Conservation (phyloP, 176 grass and related monocot species). For the Rhynchospora pubera region DNA sequence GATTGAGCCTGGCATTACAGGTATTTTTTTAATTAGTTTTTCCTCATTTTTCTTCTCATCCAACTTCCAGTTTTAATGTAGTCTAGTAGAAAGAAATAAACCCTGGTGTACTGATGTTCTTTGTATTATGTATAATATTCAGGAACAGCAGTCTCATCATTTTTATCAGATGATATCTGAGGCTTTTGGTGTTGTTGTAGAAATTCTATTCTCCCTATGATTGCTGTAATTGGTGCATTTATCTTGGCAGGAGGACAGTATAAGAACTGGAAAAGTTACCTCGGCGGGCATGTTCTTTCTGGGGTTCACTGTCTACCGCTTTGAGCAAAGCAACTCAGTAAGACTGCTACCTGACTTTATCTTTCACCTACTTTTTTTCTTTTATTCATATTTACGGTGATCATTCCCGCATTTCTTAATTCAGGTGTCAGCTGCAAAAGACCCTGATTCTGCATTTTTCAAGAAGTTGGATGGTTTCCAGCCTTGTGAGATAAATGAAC, state of each 20-base stretch:
- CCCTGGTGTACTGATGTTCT: background rate
- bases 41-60: slow-evolving; percentile 3
- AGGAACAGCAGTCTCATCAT: slow-evolving; percentile 3
- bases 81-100: background rate
- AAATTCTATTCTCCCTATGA: background rate
- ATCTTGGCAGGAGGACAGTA: slow-evolving; percentile 66
- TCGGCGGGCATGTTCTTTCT: slow-evolving; percentile 91
- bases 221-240: slow-evolving; percentile 21
- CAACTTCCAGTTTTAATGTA: background rate
- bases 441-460: slow-evolving; percentile 87
- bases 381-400: background rate
- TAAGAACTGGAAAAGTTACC: slow-evolving; percentile 67
- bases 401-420: slow-evolving; percentile 19
- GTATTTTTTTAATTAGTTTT: slow-evolving; percentile 31
- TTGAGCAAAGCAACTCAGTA: slow-evolving; percentile 68
- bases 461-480: slow-evolving; percentile 96
- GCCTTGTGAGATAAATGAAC: slow-evolving; percentile 96
- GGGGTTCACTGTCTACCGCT: slow-evolving; percentile 82
- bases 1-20: slow-evolving; percentile 87
- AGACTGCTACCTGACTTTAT: slow-evolving; percentile 21
- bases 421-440: slow-evolving; percentile 67
- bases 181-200: slow-evolving; percentile 8
- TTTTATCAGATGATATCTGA: slow-evolving; percentile 12
- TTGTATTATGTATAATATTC: background rate
- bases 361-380: slow-evolving; percentile 4